Evolutionary conservation across 768 basidiomycete genomes (phyloP).

Genomic region (Mrakia gelida): DNA sequence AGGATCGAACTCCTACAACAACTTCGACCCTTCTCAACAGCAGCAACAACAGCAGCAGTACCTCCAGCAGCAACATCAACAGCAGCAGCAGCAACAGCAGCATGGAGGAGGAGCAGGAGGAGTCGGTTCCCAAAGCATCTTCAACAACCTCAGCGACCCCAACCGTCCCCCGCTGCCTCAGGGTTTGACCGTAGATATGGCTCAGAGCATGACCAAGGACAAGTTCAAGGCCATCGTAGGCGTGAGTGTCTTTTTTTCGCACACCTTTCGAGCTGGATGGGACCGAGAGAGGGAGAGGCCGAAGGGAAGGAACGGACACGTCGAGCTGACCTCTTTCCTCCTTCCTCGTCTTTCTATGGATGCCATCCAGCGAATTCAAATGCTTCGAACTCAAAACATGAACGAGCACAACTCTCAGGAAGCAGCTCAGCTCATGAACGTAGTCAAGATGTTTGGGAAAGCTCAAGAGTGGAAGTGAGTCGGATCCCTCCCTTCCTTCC

Average conservation of each 20-base stretch:
- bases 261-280: not conserved
- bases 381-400: conserved; percentile 49
- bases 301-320: no score
- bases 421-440: conserved; percentile 48
- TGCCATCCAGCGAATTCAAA: conserved; percentile 48
- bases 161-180: conserved; percentile 12
- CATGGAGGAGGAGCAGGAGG: conserved; percentile 5
- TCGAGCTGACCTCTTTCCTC: not conserved
- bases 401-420: conserved; percentile 52
- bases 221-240: not conserved
- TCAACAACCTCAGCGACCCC: not conserved
- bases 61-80: conserved; percentile 30
- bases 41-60: conserved; percentile 32
- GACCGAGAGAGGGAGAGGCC: not conserved
- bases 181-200: conserved; percentile 9
- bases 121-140: not conserved
- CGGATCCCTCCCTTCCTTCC: not conserved
- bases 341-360: not conserved
- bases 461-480: conserved; percentile 25
- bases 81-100: conserved; percentile 18
- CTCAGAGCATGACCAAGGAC: conserved; percentile 11
- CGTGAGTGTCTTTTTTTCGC: not conserved
- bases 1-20: not conserved
- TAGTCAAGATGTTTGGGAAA: conserved; percentile 45
- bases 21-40: conserved; percentile 22